These are phyloP conservation scores for Diaporthe longicolla DNA, from an alignment of 2,329 filamentous ascomycete genomes.

Conservation along the genomic window DNA sequence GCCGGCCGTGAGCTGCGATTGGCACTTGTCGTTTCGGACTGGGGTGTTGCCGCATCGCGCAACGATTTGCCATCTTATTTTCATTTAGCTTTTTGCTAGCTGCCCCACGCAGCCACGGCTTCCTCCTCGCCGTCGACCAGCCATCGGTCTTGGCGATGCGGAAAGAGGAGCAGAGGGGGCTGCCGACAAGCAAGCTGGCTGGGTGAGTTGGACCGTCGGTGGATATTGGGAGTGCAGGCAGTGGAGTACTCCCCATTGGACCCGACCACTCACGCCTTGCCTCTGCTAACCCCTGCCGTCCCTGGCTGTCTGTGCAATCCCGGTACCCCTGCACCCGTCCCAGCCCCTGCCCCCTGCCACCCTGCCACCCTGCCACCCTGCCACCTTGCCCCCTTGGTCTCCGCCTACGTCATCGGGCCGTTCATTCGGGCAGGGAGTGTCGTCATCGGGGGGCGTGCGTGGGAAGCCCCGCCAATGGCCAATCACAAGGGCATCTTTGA, in stretches of 20 bases:
- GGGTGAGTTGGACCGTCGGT: neutral
- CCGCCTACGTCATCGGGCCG: conserved; percentile 38
- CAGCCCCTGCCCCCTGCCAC: neutral
- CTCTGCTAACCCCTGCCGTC: conserved; percentile 5
- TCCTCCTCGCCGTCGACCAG: conserved; percentile 1
- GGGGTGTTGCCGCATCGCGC: conserved; percentile 34
- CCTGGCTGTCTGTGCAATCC: neutral
- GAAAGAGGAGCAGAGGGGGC: neutral
- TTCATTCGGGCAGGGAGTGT: conserved; percentile 24
- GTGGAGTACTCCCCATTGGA: conserved; percentile 22
- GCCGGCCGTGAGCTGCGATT: conserved; percentile 1
- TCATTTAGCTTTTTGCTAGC: conserved; percentile 31
- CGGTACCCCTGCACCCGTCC: conserved; percentile 9
- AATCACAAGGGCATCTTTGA: conserved; percentile 7
- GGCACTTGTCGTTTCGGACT: conserved; percentile 34
- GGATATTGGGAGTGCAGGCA: conserved; percentile 1
- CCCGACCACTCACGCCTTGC: conserved; percentile 20
- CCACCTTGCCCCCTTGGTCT: neutral
- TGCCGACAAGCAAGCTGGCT: neutral
- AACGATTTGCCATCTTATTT: conserved; percentile 41
- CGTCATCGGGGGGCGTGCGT: conserved; percentile 33
- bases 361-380: neutral
- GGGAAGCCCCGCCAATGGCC: neutral
- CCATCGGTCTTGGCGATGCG: conserved; percentile 34
- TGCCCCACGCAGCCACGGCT: conserved; percentile 3